phyloP scores from a whole-genome alignment of 169 alveolate genomes.

The Plasmodium falciparum region DNA sequence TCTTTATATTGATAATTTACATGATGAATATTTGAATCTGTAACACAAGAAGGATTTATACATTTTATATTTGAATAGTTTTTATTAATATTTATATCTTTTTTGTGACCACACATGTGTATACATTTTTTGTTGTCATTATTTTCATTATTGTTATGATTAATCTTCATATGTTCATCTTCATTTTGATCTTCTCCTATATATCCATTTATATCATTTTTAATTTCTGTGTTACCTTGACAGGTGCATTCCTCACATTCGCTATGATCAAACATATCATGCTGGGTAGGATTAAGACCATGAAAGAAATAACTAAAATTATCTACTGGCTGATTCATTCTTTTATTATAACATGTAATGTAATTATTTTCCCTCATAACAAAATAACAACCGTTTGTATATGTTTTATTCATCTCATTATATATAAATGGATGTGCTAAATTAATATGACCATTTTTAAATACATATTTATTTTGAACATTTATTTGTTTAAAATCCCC shows the following conservation, averaged over 20 bases:
- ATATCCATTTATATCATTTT: background rate
- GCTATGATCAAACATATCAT: background rate
- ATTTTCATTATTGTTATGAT: background rate
- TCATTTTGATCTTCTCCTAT: background rate
- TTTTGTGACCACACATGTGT: background rate
- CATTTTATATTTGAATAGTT: background rate
- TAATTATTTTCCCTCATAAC: slow-evolving; percentile 10
- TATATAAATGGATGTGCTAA: slow-evolving; percentile 38
- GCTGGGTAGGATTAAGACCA: background rate
- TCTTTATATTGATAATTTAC: background rate
- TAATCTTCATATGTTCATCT: background rate
- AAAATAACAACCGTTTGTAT: slow-evolving; percentile 41
- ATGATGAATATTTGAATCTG: background rate
- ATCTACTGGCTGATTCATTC: slow-evolving; percentile 3
- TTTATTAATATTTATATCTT: background rate
- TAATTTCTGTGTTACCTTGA: background rate
- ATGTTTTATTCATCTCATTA: slow-evolving; percentile 27
- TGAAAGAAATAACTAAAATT: slow-evolving; percentile 39
- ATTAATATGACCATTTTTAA: slow-evolving; percentile 70
- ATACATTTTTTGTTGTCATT: background rate
- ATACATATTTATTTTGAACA: slow-evolving; percentile 22
- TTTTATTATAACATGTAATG: slow-evolving; percentile 37
- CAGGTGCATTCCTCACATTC: background rate
- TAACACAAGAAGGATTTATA: too few relatives aligned
- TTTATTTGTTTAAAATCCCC: slow-evolving; percentile 32